A percentile compares a stretch with the other conserved stretches of the same genome.
phyloP scores from a whole-genome alignment of 225 moss, liverwort and hornwort genomes.

The Physcomitrellopsis africana region DNA sequence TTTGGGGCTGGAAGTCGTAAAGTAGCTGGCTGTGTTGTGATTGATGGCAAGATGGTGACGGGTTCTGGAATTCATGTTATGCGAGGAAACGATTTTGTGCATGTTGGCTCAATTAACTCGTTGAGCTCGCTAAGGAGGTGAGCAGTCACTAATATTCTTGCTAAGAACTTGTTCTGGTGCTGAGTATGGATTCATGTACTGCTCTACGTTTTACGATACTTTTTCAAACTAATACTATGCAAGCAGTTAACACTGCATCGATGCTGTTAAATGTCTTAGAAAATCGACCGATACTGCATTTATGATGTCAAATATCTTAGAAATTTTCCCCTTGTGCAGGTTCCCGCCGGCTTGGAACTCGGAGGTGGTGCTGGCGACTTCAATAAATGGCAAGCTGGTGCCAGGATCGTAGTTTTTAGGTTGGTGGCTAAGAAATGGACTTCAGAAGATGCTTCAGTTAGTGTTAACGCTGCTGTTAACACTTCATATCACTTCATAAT shows the following conservation, averaged over 20 bases:
- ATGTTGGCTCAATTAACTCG: slow-evolving; percentile 77
- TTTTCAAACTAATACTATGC: too few relatives aligned
- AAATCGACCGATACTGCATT: background rate
- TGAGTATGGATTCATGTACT: background rate
- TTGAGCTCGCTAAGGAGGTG: slow-evolving; percentile 93
- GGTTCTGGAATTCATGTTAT: slow-evolving; percentile 75
- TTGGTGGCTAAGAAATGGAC: slow-evolving; percentile 83
- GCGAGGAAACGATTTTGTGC: slow-evolving; percentile 63
- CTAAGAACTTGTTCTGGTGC: background rate
- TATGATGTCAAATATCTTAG: slow-evolving; percentile 9
- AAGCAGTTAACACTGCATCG: too few relatives aligned
- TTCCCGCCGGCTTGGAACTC: slow-evolving; percentile 86
- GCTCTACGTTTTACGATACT: background rate
- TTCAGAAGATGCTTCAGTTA: slow-evolving; percentile 88
- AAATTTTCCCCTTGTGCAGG: slow-evolving; percentile 51
- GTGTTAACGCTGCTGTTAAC: slow-evolving; percentile 54
- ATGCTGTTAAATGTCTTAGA: too few relatives aligned
- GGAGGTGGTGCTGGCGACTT: slow-evolving; percentile 81
- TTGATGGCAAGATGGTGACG: slow-evolving; percentile 84
- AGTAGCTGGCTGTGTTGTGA: slow-evolving; percentile 98
- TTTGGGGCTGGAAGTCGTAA: slow-evolving; percentile 93
- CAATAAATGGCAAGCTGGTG: slow-evolving; percentile 94
- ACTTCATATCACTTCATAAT: slow-evolving; percentile 45
- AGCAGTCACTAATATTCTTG: background rate
- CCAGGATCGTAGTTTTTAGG: slow-evolving; percentile 70